Conservation (phyloP, 805 yeast genomes). For the Tetrapisispora phaffii region DNA sequence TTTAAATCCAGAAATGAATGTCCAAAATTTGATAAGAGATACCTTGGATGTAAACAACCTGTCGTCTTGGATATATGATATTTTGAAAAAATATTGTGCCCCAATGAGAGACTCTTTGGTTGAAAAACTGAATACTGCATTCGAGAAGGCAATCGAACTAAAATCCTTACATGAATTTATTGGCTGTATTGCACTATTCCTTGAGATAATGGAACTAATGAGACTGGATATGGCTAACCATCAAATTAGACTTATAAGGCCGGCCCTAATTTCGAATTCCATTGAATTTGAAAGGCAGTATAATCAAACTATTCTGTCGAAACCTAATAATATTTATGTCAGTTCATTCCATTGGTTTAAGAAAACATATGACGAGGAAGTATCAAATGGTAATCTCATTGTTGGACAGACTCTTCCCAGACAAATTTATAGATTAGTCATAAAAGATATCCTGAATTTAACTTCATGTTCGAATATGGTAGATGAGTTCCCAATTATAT, state of each 20-base stretch:
- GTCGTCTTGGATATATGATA: conserved; percentile 61
- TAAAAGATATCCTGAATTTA: conserved; percentile 47
- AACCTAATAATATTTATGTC: conserved; percentile 49
- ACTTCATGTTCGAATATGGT: conserved; percentile 73
- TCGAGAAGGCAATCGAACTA: conserved; percentile 35
- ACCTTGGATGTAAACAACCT: conserved; percentile 64
- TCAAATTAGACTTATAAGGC: conserved; percentile 76
- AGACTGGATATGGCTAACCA: conserved; percentile 94
- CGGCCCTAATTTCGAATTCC: conserved; percentile 75
- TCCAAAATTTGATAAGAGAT: conserved; percentile 63
- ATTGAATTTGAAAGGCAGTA: conserved; percentile 83
- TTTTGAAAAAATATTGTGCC: conserved; percentile 84
- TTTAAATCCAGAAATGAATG: conserved; percentile 64
- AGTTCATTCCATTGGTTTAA: conserved; percentile 61
- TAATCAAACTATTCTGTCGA: conserved; percentile 36
- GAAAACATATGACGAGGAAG: conserved; percentile 24
- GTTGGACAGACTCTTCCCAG: conserved; percentile 9
- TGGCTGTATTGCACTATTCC: conserved; percentile 66
- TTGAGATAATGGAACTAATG: conserved; percentile 85
- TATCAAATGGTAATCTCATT: conserved; percentile 11
- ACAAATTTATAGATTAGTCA: conserved; percentile 33
- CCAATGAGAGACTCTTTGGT: conserved; percentile 93
- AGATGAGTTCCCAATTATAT: conserved; percentile 69
- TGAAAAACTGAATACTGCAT: conserved; percentile 58
- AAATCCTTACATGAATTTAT: conserved; percentile 44